phyloP scores from a whole-genome alignment of 2,329 filamentous ascomycete genomes.

The Cladosporium austrohemisphaericum region DNA sequence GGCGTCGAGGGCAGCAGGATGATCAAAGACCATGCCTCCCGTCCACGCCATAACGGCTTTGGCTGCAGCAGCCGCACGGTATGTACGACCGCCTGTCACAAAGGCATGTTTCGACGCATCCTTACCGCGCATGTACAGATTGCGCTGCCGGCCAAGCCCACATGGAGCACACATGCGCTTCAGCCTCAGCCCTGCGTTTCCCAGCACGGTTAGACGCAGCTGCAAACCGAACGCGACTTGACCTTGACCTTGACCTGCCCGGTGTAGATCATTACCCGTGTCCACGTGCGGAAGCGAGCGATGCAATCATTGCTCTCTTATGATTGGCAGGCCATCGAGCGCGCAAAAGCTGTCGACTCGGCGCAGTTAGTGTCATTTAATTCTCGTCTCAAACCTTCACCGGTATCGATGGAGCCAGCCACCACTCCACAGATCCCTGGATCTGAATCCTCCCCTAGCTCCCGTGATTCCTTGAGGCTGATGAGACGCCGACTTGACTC shows the following conservation, averaged over 20 bases:
- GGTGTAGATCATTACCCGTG: conserved; percentile 5
- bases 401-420: neutral
- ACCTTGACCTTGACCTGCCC: neutral
- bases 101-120: neutral
- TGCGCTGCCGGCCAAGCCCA: conserved; percentile 10
- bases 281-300: conserved; percentile 13
- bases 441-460: conserved; percentile 5
- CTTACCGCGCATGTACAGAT: neutral
- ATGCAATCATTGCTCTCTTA: neutral
- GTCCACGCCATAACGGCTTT: conserved; percentile 7
- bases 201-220: neutral
- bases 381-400: neutral
- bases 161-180: conserved; percentile 12
- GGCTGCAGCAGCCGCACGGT: conserved; percentile 1
- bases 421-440: conserved; percentile 5
- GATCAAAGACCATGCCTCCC: conserved; percentile 12
- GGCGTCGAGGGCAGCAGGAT: conserved; percentile 2
- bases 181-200: conserved; percentile 14
- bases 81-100: neutral
- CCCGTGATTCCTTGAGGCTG: conserved; percentile 9
- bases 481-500: conserved; percentile 6
- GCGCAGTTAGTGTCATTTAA: neutral
- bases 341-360: neutral
- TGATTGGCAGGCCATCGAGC: neutral
- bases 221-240: conserved; percentile 11